These are phyloP conservation scores for Naganishia albida DNA, from an alignment of 1,284 basidiomycete genomes.

Conservation along the genomic window DNA sequence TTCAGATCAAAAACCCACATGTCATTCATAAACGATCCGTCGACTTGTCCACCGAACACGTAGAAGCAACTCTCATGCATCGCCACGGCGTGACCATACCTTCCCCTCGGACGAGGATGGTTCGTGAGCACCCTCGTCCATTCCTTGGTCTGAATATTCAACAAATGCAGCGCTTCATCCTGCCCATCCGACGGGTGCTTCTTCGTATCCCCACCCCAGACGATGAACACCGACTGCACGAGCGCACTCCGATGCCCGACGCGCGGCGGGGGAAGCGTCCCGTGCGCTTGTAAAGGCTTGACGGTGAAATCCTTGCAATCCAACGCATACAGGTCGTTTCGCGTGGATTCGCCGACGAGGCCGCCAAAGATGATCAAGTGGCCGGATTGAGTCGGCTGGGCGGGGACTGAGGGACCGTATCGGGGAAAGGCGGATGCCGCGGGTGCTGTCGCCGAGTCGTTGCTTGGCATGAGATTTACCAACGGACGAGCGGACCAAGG, in stretches of 20 bases:
- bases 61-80: constrained; percentile 92
- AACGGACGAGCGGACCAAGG: constrained; percentile 30
- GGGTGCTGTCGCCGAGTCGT: constrained; percentile 3
- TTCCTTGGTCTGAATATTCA: constrained; percentile 89
- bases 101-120: constrained; percentile 75
- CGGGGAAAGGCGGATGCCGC: constrained; percentile 77
- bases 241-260: constrained; percentile 96
- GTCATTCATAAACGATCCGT: constrained; percentile 92
- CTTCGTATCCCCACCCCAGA: constrained; percentile 97
- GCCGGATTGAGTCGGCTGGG: constrained; percentile 73
- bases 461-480: constrained; percentile 10
- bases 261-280: constrained; percentile 83
- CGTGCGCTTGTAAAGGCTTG: constrained; percentile 78
- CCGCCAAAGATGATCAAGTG: constrained; percentile 98
- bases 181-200: constrained; percentile 73
- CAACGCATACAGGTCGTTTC: constrained; percentile 92
- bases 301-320: constrained; percentile 76
- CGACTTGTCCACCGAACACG: constrained; percentile 96
- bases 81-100: constrained; percentile 94
- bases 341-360: constrained; percentile 84
- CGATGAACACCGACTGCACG: constrained; percentile 91
- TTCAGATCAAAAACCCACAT: constrained; percentile 96
- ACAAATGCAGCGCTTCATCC: constrained; percentile 91
- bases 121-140: constrained; percentile 86
- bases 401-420: constrained; percentile 94